Conservation (phyloP, 1,284 basidiomycete species). For the Kalmanozyma brasiliensis region DNA sequence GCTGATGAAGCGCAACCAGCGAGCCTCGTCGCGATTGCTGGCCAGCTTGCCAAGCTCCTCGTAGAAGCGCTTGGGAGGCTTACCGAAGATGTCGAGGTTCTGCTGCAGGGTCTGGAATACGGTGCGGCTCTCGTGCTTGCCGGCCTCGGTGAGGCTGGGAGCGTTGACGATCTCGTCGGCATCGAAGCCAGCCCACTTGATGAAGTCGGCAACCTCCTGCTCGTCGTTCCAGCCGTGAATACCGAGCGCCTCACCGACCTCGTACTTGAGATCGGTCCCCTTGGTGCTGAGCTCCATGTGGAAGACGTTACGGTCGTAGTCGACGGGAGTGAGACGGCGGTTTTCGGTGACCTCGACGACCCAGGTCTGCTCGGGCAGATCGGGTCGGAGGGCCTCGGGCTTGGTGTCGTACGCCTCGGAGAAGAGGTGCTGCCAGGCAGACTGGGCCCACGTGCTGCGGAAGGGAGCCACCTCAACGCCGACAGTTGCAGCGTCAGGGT, state of each 20-base stretch:
- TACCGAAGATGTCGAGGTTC: constrained; percentile 94
- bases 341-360: constrained; percentile 94
- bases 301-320: constrained; percentile 98
- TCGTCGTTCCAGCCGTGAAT: constrained; percentile 98
- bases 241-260: constrained; percentile 94
- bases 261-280: constrained; percentile 93
- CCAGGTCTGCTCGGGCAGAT: constrained; percentile 88
- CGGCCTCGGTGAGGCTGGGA: constrained; percentile 72
- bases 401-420: constrained; percentile 65
- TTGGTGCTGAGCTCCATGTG: constrained; percentile 94
- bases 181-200: constrained; percentile 88
- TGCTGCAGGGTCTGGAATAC: constrained; percentile 95
- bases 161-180: constrained; percentile 84
- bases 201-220: constrained; percentile 87
- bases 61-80: constrained; percentile 95
- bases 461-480: constrained; percentile 44
- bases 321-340: constrained; percentile 88
- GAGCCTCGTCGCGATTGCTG: constrained; percentile 77
- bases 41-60: constrained; percentile 85
- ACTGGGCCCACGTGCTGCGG: constrained; percentile 62
- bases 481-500: constrained; percentile 49
- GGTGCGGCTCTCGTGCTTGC: constrained; percentile 78
- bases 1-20: constrained; percentile 90
- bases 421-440: constrained; percentile 67
- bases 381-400: constrained; percentile 74